A percentile compares a stretch with the other conserved stretches of the same genome.
Conservation (phyloP, 1,284 basidiomycete genomes). For the Rhodotorula sp. region DNA sequence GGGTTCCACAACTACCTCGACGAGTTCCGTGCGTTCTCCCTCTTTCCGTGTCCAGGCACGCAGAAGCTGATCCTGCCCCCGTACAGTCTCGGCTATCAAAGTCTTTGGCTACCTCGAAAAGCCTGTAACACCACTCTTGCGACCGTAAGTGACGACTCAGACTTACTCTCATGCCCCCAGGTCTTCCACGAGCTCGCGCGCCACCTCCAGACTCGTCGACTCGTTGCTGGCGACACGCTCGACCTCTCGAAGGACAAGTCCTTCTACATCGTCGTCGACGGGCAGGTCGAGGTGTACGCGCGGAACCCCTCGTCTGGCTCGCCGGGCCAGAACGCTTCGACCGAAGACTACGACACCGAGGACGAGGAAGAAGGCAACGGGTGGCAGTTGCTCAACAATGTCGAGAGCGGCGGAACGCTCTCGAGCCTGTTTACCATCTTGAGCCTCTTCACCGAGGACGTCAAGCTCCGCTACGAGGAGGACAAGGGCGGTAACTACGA, state of each 20-base stretch:
- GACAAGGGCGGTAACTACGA: slow-evolving; percentile 38
- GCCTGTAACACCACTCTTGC: slow-evolving; percentile 60
- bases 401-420: slow-evolving; percentile 89
- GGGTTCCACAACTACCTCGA: slow-evolving; percentile 91
- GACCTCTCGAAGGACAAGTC: slow-evolving; percentile 85
- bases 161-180: slow-evolving; percentile 54
- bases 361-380: slow-evolving; percentile 62
- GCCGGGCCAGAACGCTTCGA: slow-evolving; percentile 34
- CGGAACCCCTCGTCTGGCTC: slow-evolving; percentile 36
- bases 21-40: slow-evolving; percentile 63
- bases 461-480: slow-evolving; percentile 82
- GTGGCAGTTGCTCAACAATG: slow-evolving; percentile 90
- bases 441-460: slow-evolving; percentile 92
- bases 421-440: slow-evolving; percentile 96
- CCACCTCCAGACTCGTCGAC: slow-evolving; percentile 83
- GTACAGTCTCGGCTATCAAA: slow-evolving; percentile 74
- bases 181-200: slow-evolving; percentile 90
- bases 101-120: slow-evolving; percentile 96
- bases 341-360: slow-evolving; percentile 70
- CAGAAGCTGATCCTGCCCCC: not conserved
- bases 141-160: not conserved
- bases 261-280: slow-evolving; percentile 95
- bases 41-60: not conserved
- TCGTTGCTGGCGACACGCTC: slow-evolving; percentile 87
- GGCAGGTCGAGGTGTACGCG: slow-evolving; percentile 73